phyloP scores from a whole-genome alignment of 805 yeast genomes.

The Ogataea trehalophila region DNA sequence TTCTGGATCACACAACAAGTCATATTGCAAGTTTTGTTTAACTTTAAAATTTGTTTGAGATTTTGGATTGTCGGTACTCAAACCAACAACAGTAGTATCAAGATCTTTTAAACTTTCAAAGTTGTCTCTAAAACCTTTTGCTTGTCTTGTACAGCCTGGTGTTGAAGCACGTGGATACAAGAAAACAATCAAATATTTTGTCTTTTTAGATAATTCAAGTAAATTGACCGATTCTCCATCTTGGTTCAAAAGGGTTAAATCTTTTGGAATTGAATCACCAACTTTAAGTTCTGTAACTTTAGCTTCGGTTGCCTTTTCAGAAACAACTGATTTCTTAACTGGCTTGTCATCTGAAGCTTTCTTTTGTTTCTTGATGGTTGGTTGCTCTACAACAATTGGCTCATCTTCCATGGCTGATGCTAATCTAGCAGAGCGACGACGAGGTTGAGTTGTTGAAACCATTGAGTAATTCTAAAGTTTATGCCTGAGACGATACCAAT shows the following conservation, averaged over 20 bases:
- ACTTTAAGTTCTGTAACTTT: constrained; percentile 4
- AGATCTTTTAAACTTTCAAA: constrained; percentile 43
- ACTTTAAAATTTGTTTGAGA: constrained; percentile 72
- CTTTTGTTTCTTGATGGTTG: not conserved
- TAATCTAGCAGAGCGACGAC: constrained; percentile 4
- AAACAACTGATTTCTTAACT: not conserved
- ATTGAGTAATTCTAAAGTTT: not conserved
- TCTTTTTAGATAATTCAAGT: constrained; percentile 19
- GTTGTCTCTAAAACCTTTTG: constrained; percentile 76
- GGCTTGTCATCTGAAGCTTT: not conserved
- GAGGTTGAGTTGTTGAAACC: not conserved
- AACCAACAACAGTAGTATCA: constrained; percentile 65
- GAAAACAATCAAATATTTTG: constrained; percentile 49
- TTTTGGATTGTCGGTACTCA: constrained; percentile 76
- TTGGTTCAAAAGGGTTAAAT: constrained; percentile 59
- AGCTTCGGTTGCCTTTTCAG: constrained; percentile 1
- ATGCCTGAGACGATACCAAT: too few relatives aligned
- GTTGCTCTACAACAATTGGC: not conserved
- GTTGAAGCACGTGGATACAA: constrained; percentile 92
- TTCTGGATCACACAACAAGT: constrained; percentile 71
- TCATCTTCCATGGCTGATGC: not conserved
- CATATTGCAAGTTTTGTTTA: constrained; percentile 70
- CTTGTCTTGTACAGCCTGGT: constrained; percentile 96
- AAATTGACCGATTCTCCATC: constrained; percentile 33
- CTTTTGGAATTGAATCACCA: constrained; percentile 26